phyloP scores from a whole-genome alignment of 1,284 basidiomycete genomes.

The Sparassis latifolia region DNA sequence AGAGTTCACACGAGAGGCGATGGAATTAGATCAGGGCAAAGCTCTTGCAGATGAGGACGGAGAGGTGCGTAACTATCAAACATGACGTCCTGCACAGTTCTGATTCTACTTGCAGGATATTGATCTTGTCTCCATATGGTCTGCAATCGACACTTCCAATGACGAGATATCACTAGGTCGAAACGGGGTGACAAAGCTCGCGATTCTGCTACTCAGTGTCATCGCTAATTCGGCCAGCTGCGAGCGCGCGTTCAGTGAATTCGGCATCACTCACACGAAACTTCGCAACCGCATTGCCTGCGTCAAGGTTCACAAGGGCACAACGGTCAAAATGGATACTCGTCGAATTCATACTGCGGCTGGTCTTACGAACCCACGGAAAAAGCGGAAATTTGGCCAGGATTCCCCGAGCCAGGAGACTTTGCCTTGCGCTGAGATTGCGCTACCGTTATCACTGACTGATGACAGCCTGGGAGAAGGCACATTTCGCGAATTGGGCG shows the following conservation, averaged over 20 bases:
- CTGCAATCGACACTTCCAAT: neutral
- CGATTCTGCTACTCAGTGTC: slow-evolving; percentile 15
- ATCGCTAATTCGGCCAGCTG: slow-evolving; percentile 19
- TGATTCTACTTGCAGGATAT: neutral
- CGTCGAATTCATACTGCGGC: too few relatives aligned
- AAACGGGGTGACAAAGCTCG: slow-evolving; percentile 13
- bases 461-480: too few relatives aligned
- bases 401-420: too few relatives aligned
- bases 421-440: too few relatives aligned
- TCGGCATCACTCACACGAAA: slow-evolving; percentile 18
- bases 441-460: too few relatives aligned
- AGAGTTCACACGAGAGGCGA: neutral
- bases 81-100: neutral
- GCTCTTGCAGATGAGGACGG: neutral
- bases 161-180: slow-evolving; percentile 3
- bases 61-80: neutral
- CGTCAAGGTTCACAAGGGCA: slow-evolving; percentile 12
- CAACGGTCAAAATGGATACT: neutral
- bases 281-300: slow-evolving; percentile 11
- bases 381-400: too few relatives aligned
- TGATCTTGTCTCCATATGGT: slow-evolving; percentile 2
- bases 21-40: neutral
- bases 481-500: too few relatives aligned
- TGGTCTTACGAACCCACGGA: too few relatives aligned
- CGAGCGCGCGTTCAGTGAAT: slow-evolving; percentile 18